Evolutionary conservation across 768 basidiomycete genomes (phyloP).

Genomic region (Tylopilus rubrobrunneus): DNA sequence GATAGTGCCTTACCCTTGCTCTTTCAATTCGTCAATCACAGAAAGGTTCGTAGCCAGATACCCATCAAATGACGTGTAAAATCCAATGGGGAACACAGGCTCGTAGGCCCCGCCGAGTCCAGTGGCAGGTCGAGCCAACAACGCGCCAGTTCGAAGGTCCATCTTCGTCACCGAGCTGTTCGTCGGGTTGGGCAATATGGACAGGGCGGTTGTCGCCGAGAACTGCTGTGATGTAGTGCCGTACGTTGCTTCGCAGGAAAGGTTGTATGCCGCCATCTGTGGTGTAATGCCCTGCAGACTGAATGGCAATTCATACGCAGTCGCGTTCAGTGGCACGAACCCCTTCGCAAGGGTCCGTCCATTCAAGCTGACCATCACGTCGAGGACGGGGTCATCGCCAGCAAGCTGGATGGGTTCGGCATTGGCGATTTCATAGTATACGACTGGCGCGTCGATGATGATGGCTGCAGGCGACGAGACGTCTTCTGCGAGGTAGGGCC

Average conservation of each 20-base stretch:
- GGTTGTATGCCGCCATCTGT: slow-evolving; percentile 29
- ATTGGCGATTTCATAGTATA: slow-evolving; percentile 43
- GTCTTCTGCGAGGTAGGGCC: slow-evolving; percentile 59
- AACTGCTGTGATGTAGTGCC: slow-evolving; percentile 42
- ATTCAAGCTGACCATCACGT: slow-evolving; percentile 36
- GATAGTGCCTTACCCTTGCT: slow-evolving; percentile 23
- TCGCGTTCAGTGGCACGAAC: slow-evolving; percentile 46
- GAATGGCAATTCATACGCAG: slow-evolving; percentile 47
- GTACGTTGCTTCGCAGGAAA: slow-evolving; percentile 27
- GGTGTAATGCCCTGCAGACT: slow-evolving; percentile 45
- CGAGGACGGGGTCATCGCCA: slow-evolving; percentile 20
- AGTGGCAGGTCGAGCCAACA: slow-evolving; percentile 48
- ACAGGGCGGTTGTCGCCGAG: slow-evolving; percentile 40
- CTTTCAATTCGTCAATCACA: slow-evolving; percentile 30
- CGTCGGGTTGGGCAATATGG: slow-evolving; percentile 45
- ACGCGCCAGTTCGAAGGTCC: slow-evolving; percentile 55
- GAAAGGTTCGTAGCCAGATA: slow-evolving; percentile 20
- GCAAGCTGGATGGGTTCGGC: slow-evolving; percentile 40
- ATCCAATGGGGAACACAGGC: slow-evolving; percentile 46
- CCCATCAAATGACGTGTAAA: slow-evolving; percentile 42
- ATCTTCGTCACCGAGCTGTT: slow-evolving; percentile 61
- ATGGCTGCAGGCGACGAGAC: slow-evolving; percentile 39
- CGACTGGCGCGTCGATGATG: slow-evolving; percentile 51
- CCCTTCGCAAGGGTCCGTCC: slow-evolving; percentile 23
- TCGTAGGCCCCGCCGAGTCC: slow-evolving; percentile 47